Base-by-base conservation (phyloP, 805 yeast species). In the Starmerella vitae region DNA sequence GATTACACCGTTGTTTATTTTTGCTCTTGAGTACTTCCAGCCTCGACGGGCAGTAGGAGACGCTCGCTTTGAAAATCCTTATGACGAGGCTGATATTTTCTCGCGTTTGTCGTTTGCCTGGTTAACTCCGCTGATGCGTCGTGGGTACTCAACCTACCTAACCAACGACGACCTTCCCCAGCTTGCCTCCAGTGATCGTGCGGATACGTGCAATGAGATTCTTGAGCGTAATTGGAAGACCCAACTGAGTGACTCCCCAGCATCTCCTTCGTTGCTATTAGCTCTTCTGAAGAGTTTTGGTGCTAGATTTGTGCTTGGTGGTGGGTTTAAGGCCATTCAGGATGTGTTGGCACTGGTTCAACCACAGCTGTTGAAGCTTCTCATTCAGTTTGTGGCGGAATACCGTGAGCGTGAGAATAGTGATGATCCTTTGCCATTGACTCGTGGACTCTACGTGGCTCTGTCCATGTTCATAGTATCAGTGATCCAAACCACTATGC, bases 61-160 rank as follows among this genome's bases (percentile, higher is more conserved):
- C 45, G 41, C 42, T 30, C 55, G 56, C 36, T 41, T 32, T 35
- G 48, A 46, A 31, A 54, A 56, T 32, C 79, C 77, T 1, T 60
- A 64, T 30, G 77, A 73, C 29, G 57, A 56, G 39, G 81, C 84
- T 10, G 76, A 86, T 55, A 62, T 85, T 13, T 72, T 88, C 46
- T 78, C 93, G 2, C 65, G 71, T 37, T 63, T 88, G 37, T 77
- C 93, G 0, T 88, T 91, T 57, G 63, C 76, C 20, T 91, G 98
- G 97, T 83, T 91, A 93, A 75, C 84, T 17, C 74, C 71, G 1
- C 63, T 91, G 52, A 83, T 91, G 77, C 71, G 63, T 48, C 72
- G 72, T 38, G 97, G 97, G 13, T 79, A 78, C 52, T 62, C 66
- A 30, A 72, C 72, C 44, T 73, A 52, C 51, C 63, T 64, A 25